These are phyloP conservation scores for Paecilomyces formosus DNA, from an alignment of 2,329 filamentous ascomycete genomes.

Conservation along the genomic window DNA sequence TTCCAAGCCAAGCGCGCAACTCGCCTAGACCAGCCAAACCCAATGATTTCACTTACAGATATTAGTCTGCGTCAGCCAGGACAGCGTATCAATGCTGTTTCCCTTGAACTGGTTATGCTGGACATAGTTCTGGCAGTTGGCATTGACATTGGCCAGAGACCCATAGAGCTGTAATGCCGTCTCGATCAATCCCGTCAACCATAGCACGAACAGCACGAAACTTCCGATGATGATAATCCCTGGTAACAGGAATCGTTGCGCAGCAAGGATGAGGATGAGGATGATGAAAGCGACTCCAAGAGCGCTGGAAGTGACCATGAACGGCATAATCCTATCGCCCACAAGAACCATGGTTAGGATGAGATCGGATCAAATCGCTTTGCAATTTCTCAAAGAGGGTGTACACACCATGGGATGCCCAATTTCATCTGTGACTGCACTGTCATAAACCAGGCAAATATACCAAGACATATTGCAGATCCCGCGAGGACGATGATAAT, in stretches of 20 bases:
- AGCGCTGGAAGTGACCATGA: conserved; percentile 51
- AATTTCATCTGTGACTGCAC: conserved; percentile 50
- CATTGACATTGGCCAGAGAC: conserved; percentile 47
- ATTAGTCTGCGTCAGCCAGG: conserved; percentile 55
- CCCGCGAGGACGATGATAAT: conserved; percentile 54
- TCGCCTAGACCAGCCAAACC: not conserved
- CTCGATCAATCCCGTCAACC: conserved; percentile 55
- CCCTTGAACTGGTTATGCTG: conserved; percentile 39
- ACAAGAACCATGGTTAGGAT: not conserved
- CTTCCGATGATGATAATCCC: conserved; percentile 52
- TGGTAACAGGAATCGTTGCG: conserved; percentile 50
- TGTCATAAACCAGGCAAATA: conserved; percentile 54
- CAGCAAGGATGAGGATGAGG: conserved; percentile 50
- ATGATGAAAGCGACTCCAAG: conserved; percentile 53
- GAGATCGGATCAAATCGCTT: not conserved
- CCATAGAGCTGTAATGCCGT: conserved; percentile 57
- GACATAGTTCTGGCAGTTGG: conserved; percentile 53
- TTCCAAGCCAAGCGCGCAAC: not conserved
- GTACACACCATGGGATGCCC: conserved; percentile 52
- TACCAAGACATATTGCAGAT: conserved; percentile 50
- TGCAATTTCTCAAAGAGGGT: not conserved
- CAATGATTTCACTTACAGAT: conserved; percentile 44
- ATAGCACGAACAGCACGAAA: conserved; percentile 56
- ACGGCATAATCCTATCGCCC: conserved; percentile 56
- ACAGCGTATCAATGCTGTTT: conserved; percentile 48